Evolutionary conservation across 2,329 filamentous ascomycete species (phyloP), one percentile per base, ranked within the genome.

Genomic region (Trichophyton mentagrophytes): DNA sequence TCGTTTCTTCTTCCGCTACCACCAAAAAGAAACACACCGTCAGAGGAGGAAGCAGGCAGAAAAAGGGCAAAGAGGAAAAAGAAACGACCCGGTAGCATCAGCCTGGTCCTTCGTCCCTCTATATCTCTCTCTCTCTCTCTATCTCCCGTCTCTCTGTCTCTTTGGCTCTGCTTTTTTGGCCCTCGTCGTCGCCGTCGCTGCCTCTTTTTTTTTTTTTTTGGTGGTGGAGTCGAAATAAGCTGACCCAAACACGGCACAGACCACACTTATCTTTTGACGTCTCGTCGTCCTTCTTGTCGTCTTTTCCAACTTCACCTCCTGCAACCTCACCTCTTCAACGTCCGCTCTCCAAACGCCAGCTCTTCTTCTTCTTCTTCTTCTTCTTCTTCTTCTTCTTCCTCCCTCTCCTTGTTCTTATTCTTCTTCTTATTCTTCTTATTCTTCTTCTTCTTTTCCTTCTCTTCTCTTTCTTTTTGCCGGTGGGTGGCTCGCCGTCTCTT

Each of bases 391-490:
- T 15, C 38, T 49, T 49, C 47, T 49, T 57, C 42, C 3, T 27
- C 25, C 33, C 38, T 27, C 25, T 17, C 46, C 44, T 51, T 40
- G 42, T 58, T 47, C 61, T 47, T 22, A n/a, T 20, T 49, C 64
- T 65, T 67, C 67, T 66, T 66, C 62, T 62, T 63, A 64, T 61
- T 62, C 64, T 61, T 42, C 61, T 59, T 62, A 61, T 60, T 61
- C 59, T 63, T 62, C 64, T 62, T 64, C 63, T 64, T 65, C 66
- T 65, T 63, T 67, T 65, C 62, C 67, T 66, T 64, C 65, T 66
- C 65, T 63, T 67, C 65, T 64, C 67, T 66, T 13, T 53, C 44
- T 47, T 13, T 53, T 25, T 53, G 46, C 46, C 17, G 69, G 68
- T 49, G 40, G 40, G 40, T 44, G 40, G 40, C 40, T 44, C 40